phyloP scores from a whole-genome alignment of 768 basidiomycete genomes.

The Tephrocybe sp. region DNA sequence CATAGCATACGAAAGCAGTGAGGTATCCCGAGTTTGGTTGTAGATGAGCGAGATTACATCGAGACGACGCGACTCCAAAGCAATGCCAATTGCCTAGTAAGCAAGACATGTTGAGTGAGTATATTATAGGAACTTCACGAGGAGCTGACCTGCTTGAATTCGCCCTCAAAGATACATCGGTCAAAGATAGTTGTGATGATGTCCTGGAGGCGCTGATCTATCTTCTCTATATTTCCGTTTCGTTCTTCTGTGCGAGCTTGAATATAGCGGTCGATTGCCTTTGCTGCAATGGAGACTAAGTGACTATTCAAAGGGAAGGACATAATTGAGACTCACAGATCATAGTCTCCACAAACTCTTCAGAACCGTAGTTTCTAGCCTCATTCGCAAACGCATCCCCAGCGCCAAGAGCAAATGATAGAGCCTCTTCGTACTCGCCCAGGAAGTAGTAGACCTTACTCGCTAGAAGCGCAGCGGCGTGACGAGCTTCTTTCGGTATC shows the following conservation, averaged over 20 bases:
- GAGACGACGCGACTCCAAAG: constrained; percentile 85
- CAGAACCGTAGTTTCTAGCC: constrained; percentile 57
- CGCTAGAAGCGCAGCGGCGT: constrained; percentile 87
- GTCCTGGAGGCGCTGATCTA: constrained; percentile 76
- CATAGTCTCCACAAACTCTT: constrained; percentile 93
- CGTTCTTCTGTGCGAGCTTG: constrained; percentile 61
- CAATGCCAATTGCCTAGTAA: constrained; percentile 87
- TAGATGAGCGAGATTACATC: constrained; percentile 85
- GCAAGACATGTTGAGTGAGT: background rate
- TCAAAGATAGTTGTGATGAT: constrained; percentile 91
- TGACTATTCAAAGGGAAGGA: background rate
- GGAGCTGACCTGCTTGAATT: constrained; percentile 89
- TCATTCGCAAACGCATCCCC: constrained; percentile 84
- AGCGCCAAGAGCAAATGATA: constrained; percentile 92
- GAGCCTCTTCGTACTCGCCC: constrained; percentile 92
- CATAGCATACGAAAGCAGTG: constrained; percentile 87
- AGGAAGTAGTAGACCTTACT: constrained; percentile 99
- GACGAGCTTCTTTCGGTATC: constrained; percentile 70
- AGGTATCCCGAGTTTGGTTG: constrained; percentile 68
- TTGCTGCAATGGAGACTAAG: constrained; percentile 53
- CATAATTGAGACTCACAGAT: constrained; percentile 63
- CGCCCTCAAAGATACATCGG: constrained; percentile 83
- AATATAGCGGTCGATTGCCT: constrained; percentile 95
- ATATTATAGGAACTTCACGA: constrained; percentile 16
- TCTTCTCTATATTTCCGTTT: constrained; percentile 50